Evolutionary conservation across 257 asterid species (phyloP), one percentile per base, ranked within the genome.

Genomic region (Lavandula angustifolia): DNA sequence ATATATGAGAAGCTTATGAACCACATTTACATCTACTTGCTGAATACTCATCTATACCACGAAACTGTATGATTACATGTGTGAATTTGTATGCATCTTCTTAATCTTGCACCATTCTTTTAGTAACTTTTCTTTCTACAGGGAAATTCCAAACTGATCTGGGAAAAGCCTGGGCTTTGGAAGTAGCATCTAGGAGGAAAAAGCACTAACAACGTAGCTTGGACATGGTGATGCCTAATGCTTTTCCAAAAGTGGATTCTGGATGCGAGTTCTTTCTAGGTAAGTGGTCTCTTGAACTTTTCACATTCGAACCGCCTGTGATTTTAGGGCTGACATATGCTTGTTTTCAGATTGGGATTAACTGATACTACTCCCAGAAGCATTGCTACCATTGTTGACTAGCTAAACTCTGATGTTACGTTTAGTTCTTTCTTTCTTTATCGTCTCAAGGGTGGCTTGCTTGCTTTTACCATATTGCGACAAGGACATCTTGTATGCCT

Each of bases 81-180:
- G 27, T 31, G 27, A 54, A 1, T 10, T 11, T 16, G n/a, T 51
- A 37, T 68, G 32, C 51, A 2, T 34, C 12, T 34, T 55, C 13
- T 6, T 38, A 44, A 35, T 27, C n/a, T 61, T 7, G 5, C 29
- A 31, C 5, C 8, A 3, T 33, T 31, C 13, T 32, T 42, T 35
- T 35, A n/a, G 27, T 17, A 53, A 29, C 16, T n/a, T 17, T 14
- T 54, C 4, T 47, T 50, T 79, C 13, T 68, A 50, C 80, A 91
- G 96, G 98, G 43, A 89, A 92, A 82, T 92, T 92, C 80, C 98
- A 92, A 68, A 92, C 96, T 4, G 94, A 85, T 47, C 29, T 89
- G 69, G 98, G 98, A 9, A 92, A 87, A 78, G 88, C 98, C 50
- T 92, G 96, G 98, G 98, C 96, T 41, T 70, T 73, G 43, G 98